Base-by-base conservation (phyloP, 441 rosid species). In the Pelargonium myrrhifolium region DNA sequence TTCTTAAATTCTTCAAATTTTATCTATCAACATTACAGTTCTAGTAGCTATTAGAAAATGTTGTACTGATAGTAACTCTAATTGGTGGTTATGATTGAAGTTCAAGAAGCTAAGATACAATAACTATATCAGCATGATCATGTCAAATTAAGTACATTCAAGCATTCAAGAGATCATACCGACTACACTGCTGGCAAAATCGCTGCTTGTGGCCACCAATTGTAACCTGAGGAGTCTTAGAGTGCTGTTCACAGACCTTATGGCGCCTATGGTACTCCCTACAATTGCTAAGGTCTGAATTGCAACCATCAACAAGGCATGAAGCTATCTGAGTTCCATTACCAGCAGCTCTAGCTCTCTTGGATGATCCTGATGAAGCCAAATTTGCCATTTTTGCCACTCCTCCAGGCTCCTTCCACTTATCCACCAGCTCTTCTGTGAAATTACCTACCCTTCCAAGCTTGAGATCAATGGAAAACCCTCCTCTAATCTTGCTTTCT, bases 111-210 rank as follows among this genome's bases (percentile, higher is more conserved):
- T 17, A 20, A 20, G 9, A 59, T 3, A 6, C 17, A 37, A 63
- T 10, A 28, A 65, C 17, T 5, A 40, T 17, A 56, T 31, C 15
- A 58, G 60, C 5, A 51, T 11, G n/a, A n/a, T 24, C 42, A 49
- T 21, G 51, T 15, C 17, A 51, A 51, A 15, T 15, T 17, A 15
- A 51, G 40, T 37, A 9, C 17, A 51, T 15, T 15, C 15, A 49
- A 49, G 56, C 15, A 49, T 49, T 37, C 56, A 62, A 24, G 24
- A 12, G 10, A 42, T 2, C 43, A 49, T 72, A 91, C 98, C 96
- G 87, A 89, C 98, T 92, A 71, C 98, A 92, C 80, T 92, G 98
- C 72, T 92, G 98, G 75, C 96, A 92, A 75, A 92, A 92, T 68
- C 98, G 72, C 80, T 84, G 92, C 62, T 86, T 87, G 49, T 74